These are phyloP conservation scores for Orbilia oligospora DNA, from an alignment of 2,329 filamentous ascomycete genomes.

Conservation along the genomic window DNA sequence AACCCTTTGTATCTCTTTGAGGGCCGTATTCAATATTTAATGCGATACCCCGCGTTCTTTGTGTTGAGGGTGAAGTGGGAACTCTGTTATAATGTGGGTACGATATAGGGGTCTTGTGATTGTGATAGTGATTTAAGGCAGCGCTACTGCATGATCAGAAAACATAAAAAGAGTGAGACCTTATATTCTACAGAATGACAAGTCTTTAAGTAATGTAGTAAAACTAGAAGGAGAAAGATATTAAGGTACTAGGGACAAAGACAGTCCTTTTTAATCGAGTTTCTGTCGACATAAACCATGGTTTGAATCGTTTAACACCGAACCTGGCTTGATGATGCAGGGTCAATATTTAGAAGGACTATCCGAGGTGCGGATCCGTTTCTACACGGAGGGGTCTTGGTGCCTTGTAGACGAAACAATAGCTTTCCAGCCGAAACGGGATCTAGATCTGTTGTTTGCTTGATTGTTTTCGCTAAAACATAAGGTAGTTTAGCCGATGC, in stretches of 20 bases:
- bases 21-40: background rate
- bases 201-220: background rate
- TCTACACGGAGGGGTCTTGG: slow-evolving; percentile 18
- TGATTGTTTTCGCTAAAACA: slow-evolving; percentile 38
- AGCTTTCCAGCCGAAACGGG: slow-evolving; percentile 13
- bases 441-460: slow-evolving; percentile 42
- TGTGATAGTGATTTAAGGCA: slow-evolving; percentile 19
- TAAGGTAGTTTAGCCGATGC: slow-evolving; percentile 7
- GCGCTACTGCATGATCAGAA: slow-evolving; percentile 26
- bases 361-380: slow-evolving; percentile 34
- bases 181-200: background rate
- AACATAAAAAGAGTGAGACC: background rate
- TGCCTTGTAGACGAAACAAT: slow-evolving; percentile 6
- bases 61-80: slow-evolving; percentile 19
- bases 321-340: slow-evolving; percentile 11
- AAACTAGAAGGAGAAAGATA: background rate
- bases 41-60: slow-evolving; percentile 17
- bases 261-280: slow-evolving; percentile 3
- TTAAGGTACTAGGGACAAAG: slow-evolving; percentile 8
- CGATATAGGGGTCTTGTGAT: slow-evolving; percentile 27
- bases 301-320: slow-evolving; percentile 15
- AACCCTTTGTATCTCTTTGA: background rate
- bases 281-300: slow-evolving; percentile 18
- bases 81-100: slow-evolving; percentile 22
- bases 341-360: slow-evolving; percentile 16